Conservation (phyloP, 352 stramenopile genomes). For the Phytophthora cryptogea region DNA sequence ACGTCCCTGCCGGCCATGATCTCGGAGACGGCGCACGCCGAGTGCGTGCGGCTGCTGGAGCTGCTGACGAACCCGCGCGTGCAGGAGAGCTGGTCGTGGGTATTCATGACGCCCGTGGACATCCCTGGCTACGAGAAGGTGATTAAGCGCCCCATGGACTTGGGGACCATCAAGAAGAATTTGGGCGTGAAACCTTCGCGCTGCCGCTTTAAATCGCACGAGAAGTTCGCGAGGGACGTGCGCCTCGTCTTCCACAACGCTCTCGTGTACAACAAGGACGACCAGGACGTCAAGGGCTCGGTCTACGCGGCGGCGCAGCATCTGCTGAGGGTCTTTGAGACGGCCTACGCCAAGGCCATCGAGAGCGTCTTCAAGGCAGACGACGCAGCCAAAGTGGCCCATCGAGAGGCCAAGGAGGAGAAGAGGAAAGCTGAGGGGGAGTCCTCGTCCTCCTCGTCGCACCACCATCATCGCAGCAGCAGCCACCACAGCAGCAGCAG, state of each 20-base stretch:
- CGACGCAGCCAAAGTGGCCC: constrained; percentile 32
- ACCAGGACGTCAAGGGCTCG: constrained; percentile 76
- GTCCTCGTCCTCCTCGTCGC: constrained; percentile 19
- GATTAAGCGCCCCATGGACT: constrained; percentile 86
- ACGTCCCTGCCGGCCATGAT: constrained; percentile 50
- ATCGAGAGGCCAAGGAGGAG: constrained; percentile 39
- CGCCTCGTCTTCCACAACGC: constrained; percentile 86
- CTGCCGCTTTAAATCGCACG: constrained; percentile 85
- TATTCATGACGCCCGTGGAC: constrained; percentile 80
- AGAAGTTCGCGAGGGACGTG: constrained; percentile 84
- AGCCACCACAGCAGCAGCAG: constrained; percentile 7
- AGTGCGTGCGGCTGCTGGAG: constrained; percentile 82
- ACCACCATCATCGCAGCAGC: constrained; percentile 23
- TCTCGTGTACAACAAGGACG: constrained; percentile 77
- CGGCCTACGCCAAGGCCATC: constrained; percentile 73
- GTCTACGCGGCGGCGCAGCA: constrained; percentile 83
- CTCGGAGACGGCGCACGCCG: constrained; percentile 68
- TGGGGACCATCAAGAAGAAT: constrained; percentile 78
- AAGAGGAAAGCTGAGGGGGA: constrained; percentile 19
- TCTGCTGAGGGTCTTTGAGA: constrained; percentile 82
- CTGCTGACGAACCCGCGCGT: constrained; percentile 80
- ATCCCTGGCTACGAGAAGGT: constrained; percentile 75
- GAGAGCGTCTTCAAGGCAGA: constrained; percentile 60
- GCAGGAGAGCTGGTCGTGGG: constrained; percentile 87
- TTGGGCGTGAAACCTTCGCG: constrained; percentile 78